phyloP scores from a whole-genome alignment of 768 basidiomycete genomes.

The Exsudoporus frostii region DNA sequence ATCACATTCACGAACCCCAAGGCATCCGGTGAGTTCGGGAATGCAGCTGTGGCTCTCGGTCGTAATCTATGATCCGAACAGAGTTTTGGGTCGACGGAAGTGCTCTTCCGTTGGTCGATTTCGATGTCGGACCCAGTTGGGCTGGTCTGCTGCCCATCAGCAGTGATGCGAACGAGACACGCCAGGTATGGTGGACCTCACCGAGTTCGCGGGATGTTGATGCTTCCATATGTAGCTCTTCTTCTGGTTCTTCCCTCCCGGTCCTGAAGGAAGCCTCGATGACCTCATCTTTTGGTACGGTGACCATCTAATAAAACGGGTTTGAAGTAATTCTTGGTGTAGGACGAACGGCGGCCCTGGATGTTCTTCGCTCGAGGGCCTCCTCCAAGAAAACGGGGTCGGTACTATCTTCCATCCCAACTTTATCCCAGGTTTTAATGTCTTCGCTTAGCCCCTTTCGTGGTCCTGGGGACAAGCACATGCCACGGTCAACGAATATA shows the following conservation, averaged over 20 bases:
- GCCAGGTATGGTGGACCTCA: conserved; percentile 43
- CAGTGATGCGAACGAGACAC: conserved; percentile 53
- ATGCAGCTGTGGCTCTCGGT: background rate
- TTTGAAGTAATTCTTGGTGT: background rate
- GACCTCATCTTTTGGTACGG: conserved; percentile 71
- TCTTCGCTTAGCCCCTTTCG: conserved; percentile 51
- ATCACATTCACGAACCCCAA: conserved; percentile 69
- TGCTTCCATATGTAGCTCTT: conserved; percentile 49
- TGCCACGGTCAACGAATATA: conserved; percentile 61
- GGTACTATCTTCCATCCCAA: conserved; percentile 20
- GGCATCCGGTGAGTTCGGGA: conserved; percentile 47
- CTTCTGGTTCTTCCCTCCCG: conserved; percentile 85
- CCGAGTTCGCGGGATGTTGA: background rate
- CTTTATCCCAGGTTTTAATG: conserved; percentile 18
- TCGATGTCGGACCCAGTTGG: conserved; percentile 76
- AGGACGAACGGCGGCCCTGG: conserved; percentile 85
- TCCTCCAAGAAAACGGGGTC: conserved; percentile 74
- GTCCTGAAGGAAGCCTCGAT: conserved; percentile 67
- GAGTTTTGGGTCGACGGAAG: conserved; percentile 71
- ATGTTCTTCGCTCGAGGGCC: conserved; percentile 69
- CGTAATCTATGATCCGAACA: conserved; percentile 18
- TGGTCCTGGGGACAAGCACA: conserved; percentile 64
- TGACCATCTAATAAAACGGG: background rate
- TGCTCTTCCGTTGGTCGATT: conserved; percentile 63
- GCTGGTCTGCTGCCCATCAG: conserved; percentile 73